Evolutionary conservation across 2,329 filamentous ascomycete species (phyloP), one percentile per base, ranked within the genome.

Genomic region (Ploettnerulaceae sp.): DNA sequence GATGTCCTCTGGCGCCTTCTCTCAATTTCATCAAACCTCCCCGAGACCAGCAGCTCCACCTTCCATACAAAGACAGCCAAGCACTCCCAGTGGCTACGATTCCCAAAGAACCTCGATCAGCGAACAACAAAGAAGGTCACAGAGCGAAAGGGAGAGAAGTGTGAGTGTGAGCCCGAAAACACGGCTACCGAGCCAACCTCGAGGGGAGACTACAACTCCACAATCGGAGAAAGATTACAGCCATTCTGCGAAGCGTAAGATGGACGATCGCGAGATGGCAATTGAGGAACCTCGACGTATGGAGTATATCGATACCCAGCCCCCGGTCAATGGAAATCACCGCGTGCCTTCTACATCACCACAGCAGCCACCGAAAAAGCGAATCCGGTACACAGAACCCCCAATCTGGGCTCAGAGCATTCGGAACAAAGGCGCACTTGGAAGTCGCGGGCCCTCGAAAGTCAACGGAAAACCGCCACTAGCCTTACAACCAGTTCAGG

Each of bases 101-200:
- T 63, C 67, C 33, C 70, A 71, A 52, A 69, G 69, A 64, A 66
- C 76, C 61, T 72, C 74, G 3, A 51, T 56, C 43, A 61, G 55
- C 42, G 59, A 60, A 41, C 47, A 51, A 49, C 70, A 66, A 35
- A 64, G 68, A 33, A 70, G 74, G 48, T 74, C 75, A 33, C 72
- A 74, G 38, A 74, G 74, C 53, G 83, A 88, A 45, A 77, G 84
- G 58, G 85, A 86, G 51, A 72, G 76, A 39, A 87, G 82, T 62
- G 65, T 84, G 43, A 90, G 85, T 60, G 79, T 91, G 40, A 91
- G 86, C 63, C 87, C 88, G 22, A 89, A 88, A 67, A 89, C 86
- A 26, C 73, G 77, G 53, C 69, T 82, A 12, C 57, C 64, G 5
- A 61, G 63, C 42, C 55, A 55, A 46, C 48, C 60, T 9, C 45